Evolutionary conservation across 179 eudicot genomes (phyloP), one percentile per base, ranked within the genome.

Genomic region (Beta macrorhiza): DNA sequence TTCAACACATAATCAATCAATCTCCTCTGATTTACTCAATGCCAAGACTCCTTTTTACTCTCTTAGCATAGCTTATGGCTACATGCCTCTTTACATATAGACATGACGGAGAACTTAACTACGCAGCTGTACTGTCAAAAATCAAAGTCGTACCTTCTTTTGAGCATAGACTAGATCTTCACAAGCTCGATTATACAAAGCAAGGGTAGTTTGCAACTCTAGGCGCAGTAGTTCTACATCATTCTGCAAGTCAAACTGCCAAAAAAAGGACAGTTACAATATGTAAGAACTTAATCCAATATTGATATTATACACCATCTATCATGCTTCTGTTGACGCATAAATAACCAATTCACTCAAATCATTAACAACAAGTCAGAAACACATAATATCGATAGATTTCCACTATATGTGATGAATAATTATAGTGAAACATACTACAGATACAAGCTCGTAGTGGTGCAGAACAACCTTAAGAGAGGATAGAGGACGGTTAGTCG

Each of bases 151-250:
- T 80, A 94, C 98, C 97, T 89, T 84, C 58, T 86, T 86, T 67
- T 90, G 92, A 37, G 93, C 88, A 88, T 84, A 87, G 79, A 85
- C 88, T 51, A 94, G 89, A 82, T 89, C 91, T 78, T 89, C 89
- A 85, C 93, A 90, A 67, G 95, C 93, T 84, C 83, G 90, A 72
- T 85, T 90, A 81, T 93, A 94, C 88, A 93, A 79, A 74, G 85
- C 78, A 61, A 90, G 80, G 63, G 96, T 85, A 15, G 81, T 86
- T 37, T 81, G 82, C 80, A 93, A 79, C 83, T 94, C 96, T 22
- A 82, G 82, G 13, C 91, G 89, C 83, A 94, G 68, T 76, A 83
- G 81, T 77, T 91, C 96, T 52, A 91, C 85, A 84, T 94, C 97
- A 58, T 85, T 85, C 75, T 88, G 83, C 85, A 88, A 83, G 75